These are phyloP conservation scores for Trypanosoma mega DNA, from an alignment of 208 protist species.

Conservation along the genomic window DNA sequence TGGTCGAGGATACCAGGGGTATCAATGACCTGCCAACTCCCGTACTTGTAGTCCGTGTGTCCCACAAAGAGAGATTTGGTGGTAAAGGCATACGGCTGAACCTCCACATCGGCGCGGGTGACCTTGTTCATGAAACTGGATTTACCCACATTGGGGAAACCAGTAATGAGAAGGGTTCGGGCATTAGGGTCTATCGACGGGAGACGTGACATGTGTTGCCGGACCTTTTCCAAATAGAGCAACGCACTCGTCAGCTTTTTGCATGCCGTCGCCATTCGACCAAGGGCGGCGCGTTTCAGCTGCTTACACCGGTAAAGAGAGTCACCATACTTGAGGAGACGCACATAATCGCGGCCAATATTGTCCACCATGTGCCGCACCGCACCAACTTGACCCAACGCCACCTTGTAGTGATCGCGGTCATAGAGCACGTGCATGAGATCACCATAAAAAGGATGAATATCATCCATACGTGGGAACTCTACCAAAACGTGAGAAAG, in stretches of 20 bases:
- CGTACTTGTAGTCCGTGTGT: conserved; percentile 99
- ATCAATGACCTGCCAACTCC: conserved; percentile 99
- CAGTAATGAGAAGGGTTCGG: conserved; percentile 97
- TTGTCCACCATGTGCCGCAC: conserved; percentile 97
- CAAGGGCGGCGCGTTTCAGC: conserved; percentile 99
- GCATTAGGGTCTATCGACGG: conserved; percentile 99
- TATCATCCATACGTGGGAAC: conserved; percentile 97
- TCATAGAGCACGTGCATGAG: conserved; percentile 99
- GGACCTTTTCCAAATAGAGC: conserved; percentile 99
- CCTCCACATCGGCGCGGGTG: conserved; percentile 99
- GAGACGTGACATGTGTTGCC: conserved; percentile 99
- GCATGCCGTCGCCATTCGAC: conserved; percentile 98
- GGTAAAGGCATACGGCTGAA: conserved; percentile 99
- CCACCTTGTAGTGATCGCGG: conserved; percentile 99
- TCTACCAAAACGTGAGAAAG: conserved; percentile 96
- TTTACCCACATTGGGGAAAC: conserved; percentile 99
- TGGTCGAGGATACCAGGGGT: conserved; percentile 99
- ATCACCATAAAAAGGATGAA: conserved; percentile 99
- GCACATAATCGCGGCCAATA: conserved; percentile 98
- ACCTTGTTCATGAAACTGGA: conserved; percentile 99
- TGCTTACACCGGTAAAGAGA: conserved; percentile 99
- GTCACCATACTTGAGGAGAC: conserved; percentile 99
- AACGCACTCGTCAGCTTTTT: conserved; percentile 95
- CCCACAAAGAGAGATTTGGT: conserved; percentile 99
- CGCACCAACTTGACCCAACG: conserved; percentile 98